These are phyloP conservation scores for Termitomyces sp. DNA, from an alignment of 768 basidiomycete genomes.

Conservation along the genomic window DNA sequence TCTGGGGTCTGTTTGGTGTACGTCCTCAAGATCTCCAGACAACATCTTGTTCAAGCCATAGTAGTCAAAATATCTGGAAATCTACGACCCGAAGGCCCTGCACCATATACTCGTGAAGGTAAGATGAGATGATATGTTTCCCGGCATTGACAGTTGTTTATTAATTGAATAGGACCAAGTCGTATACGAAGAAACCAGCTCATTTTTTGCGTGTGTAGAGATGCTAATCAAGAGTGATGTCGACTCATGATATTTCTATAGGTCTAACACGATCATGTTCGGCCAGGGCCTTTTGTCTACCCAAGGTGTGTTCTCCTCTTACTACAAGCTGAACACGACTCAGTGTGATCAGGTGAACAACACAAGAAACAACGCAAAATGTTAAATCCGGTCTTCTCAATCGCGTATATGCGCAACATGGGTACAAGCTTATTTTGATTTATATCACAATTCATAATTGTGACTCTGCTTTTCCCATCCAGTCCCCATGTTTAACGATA, in stretches of 20 bases:
- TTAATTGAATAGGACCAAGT: neutral
- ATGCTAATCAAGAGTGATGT: neutral
- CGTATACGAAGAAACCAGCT: neutral
- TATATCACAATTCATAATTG: neutral
- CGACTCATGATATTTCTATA: neutral
- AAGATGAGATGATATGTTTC: neutral
- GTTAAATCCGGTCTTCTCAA: neutral
- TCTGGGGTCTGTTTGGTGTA: neutral
- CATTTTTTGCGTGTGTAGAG: neutral
- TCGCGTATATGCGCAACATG: neutral
- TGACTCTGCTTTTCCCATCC: neutral
- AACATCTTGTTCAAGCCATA: neutral
- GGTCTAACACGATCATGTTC: neutral
- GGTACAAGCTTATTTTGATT: neutral
- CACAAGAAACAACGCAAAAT: conserved; percentile 3
- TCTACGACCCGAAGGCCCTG: neutral
- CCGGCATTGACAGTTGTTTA: neutral
- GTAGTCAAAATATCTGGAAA: neutral
- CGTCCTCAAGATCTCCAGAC: neutral
- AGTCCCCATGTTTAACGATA: neutral
- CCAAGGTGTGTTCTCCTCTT: neutral
- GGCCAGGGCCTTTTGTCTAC: neutral
- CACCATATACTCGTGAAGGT: conserved; percentile 1
- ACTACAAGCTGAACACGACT: neutral
- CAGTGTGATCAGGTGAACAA: neutral